Percentiles rank a stretch among this genome's conserved stretches.
phyloP scores from a whole-genome alignment of 78 protist genomes.

The Acrasis kona region DNA sequence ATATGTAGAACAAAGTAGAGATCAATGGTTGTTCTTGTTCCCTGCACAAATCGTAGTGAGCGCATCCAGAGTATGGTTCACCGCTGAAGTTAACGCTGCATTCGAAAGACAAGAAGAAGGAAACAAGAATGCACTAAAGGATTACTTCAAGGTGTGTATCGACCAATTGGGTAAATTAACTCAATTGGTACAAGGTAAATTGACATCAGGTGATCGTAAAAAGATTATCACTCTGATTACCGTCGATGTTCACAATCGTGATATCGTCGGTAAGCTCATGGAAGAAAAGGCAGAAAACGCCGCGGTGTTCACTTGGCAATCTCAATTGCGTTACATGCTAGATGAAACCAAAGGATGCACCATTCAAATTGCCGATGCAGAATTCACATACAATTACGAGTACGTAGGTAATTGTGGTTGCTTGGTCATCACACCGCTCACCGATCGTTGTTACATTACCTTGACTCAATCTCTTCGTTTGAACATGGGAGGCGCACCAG shows the following conservation, averaged over 20 bases:
- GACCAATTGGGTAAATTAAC: slow-evolving; percentile 8
- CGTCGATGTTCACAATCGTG: slow-evolving; percentile 73
- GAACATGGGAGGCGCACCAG: slow-evolving; percentile 43
- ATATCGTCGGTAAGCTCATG: slow-evolving; percentile 21
- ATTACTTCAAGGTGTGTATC: slow-evolving; percentile 21
- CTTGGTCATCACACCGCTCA: too few relatives aligned
- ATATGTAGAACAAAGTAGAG: neutral
- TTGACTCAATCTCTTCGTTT: slow-evolving; percentile 47
- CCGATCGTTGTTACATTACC: too few relatives aligned
- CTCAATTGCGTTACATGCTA: slow-evolving; percentile 49
- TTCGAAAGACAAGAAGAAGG: slow-evolving; percentile 64
- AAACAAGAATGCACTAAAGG: slow-evolving; percentile 53
- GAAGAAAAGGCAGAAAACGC: slow-evolving; percentile 12
- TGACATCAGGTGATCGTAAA: slow-evolving; percentile 13
- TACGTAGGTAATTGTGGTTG: slow-evolving; percentile 82
- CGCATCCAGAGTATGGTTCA: slow-evolving; percentile 43
- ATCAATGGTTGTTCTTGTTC: slow-evolving; percentile 2
- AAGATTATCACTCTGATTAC: slow-evolving; percentile 54
- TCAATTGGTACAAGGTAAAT: neutral
- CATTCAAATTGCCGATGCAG: slow-evolving; percentile 34
- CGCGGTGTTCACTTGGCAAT: slow-evolving; percentile 44
- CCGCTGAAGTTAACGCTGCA: slow-evolving; percentile 42
- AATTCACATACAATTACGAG: slow-evolving; percentile 46
- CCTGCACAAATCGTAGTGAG: slow-evolving; percentile 37
- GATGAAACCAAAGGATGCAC: slow-evolving; percentile 29